Percentiles rank a stretch among this genome's conserved stretches.
Evolutionary conservation across 129 eudicot species (phyloP).

Genomic region (Mikania micrantha): DNA sequence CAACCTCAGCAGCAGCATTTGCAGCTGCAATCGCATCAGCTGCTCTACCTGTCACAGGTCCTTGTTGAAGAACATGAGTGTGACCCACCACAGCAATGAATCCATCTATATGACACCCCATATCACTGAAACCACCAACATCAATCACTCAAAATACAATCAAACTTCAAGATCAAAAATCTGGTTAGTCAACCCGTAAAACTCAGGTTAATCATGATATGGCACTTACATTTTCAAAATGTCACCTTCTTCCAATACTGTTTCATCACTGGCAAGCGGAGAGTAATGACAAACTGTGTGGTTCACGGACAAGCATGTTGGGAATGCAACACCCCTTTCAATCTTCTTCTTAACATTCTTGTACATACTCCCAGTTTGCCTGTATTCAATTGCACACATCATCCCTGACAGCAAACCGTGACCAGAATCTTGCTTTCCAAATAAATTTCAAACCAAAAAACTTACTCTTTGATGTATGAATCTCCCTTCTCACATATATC

Average conservation of each 20-base stretch:
- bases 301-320: slow-evolving; percentile 91
- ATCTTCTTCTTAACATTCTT: slow-evolving; percentile 91
- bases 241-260: slow-evolving; percentile 81
- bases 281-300: slow-evolving; percentile 76
- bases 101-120: slow-evolving; percentile 97
- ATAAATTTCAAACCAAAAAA: neutral
- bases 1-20: slow-evolving; percentile 98
- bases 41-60: slow-evolving; percentile 83
- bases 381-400: slow-evolving; percentile 2
- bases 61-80: slow-evolving; percentile 78
- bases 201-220: neutral
- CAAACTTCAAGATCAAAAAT: neutral
- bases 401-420: neutral
- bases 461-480: slow-evolving; percentile 68
- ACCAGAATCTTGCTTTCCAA: neutral
- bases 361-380: slow-evolving; percentile 85
- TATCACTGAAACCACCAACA: slow-evolving; percentile 47
- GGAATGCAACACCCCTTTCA: slow-evolving; percentile 88
- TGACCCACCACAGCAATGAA: slow-evolving; percentile 89
- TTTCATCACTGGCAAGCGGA: slow-evolving; percentile 77
- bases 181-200: neutral
- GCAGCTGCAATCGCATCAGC: slow-evolving; percentile 98
- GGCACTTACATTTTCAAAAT: slow-evolving; percentile 70
- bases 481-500: slow-evolving; percentile 91
- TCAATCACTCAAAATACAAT: neutral